A percentile compares a stretch with the other conserved stretches of the same genome.
Conservation (phyloP, 352 stramenopile species). For the Phytophthora sansomeana region DNA sequence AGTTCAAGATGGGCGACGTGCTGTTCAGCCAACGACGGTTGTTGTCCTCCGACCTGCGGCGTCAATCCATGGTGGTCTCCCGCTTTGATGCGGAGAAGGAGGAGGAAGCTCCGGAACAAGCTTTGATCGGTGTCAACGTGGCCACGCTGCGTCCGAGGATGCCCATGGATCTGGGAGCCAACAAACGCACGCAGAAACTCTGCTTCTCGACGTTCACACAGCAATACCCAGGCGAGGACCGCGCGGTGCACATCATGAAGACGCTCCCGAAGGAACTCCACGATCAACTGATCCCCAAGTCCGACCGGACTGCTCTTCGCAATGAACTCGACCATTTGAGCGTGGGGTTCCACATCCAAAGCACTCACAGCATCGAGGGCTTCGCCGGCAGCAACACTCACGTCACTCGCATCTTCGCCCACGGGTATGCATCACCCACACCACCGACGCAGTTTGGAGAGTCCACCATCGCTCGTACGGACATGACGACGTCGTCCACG, state of each 20-base stretch:
- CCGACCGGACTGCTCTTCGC: constrained; percentile 53
- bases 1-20: constrained; percentile 55
- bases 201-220: constrained; percentile 59
- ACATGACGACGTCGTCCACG: constrained; percentile 13
- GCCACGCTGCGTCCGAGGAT: constrained; percentile 38
- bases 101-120: constrained; percentile 33
- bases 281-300: constrained; percentile 48
- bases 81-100: constrained; percentile 23
- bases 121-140: constrained; percentile 39
- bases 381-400: constrained; percentile 45
- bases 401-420: constrained; percentile 58
- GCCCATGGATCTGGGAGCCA: constrained; percentile 33
- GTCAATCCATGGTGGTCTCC: constrained; percentile 38
- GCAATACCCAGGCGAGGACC: constrained; percentile 51
- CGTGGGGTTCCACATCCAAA: constrained; percentile 62
- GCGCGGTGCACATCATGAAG: constrained; percentile 71
- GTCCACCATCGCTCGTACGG: constrained; percentile 2
- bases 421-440: constrained; percentile 63
- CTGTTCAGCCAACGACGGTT: constrained; percentile 45
- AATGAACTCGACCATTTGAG: constrained; percentile 62
- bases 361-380: constrained; percentile 20
- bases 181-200: constrained; percentile 55
- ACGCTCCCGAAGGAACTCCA: constrained; percentile 61
- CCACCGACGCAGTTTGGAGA: constrained; percentile 43
- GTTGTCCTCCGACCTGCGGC: constrained; percentile 32